Base-by-base conservation (phyloP, 192 early-diverging fungal species). In the Mortierella antarctica region DNA sequence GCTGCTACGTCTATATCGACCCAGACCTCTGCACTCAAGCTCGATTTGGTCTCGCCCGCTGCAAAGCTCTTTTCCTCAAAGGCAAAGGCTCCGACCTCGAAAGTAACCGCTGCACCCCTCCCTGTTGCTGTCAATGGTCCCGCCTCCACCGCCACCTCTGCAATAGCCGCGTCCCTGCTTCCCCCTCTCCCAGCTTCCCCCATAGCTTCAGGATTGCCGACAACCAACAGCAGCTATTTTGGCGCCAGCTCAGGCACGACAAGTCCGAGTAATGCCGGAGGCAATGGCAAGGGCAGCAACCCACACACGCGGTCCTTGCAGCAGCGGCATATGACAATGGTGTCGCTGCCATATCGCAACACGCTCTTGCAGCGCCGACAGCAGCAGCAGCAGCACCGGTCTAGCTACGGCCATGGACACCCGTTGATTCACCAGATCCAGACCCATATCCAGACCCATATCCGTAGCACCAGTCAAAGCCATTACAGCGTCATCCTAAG, bases 341-440 rank as follows among this genome's bases (percentile, higher is more conserved):
- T 53, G 6, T 41, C 56, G n/a, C 52, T 68, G 31, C 20, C 50
- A 5, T 15, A 21, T 31, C 6, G 42, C 67, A 53, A 10, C 55
- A 57, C 17, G 17, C 50, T 51, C 20, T 60, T 60, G 13, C 74
- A 65, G n/a, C 74, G 59, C 13, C 62, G 41, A 45, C 67, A 47
- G 39, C 67, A 65, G 6, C 56, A 49, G 4, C 54, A 44, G 2
- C 74, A 70, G 62, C 67, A 52, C n/a, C 55, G 61, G 31, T 59
- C 67, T 17, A 60, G 13, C 44, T 61, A 76, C 45, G 74, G 66
- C 41, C 54, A 50, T 17, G 60, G 62, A 18, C 67, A 69, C 42
- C 67, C 67, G 6, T 57, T 64, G 55, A 57, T 57, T 39, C 67
- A 65, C 39, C 67, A 70, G 53, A 70, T 64, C 48, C 62, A 70